phyloP scores from a whole-genome alignment of 2,329 filamentous ascomycete genomes.

The Graphiopsis chlorocephala region DNA sequence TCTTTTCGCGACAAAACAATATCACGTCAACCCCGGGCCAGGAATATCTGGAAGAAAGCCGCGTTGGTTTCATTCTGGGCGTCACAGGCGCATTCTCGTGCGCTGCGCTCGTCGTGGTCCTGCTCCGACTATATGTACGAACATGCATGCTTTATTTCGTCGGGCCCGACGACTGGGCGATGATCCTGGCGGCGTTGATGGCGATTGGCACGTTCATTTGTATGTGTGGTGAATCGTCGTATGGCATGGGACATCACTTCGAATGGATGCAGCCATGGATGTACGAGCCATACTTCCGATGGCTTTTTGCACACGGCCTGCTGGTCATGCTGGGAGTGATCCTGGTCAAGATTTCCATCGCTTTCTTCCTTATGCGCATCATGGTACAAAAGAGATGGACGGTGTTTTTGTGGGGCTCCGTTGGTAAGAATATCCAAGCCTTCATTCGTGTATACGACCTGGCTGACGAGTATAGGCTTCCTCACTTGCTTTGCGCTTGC shows the following conservation, averaged over 20 bases:
- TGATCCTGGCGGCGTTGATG: conserved; percentile 42
- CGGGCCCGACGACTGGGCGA: conserved; percentile 51
- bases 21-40: not conserved
- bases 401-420: conserved; percentile 42
- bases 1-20: not conserved
- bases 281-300: conserved; percentile 39
- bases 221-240: conserved; percentile 44
- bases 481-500: conserved; percentile 43
- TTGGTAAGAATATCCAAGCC: conserved; percentile 36
- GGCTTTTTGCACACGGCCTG: conserved; percentile 48
- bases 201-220: conserved; percentile 37
- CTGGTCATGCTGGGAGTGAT: conserved; percentile 46
- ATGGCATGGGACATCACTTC: conserved; percentile 50
- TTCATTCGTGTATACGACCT: not conserved
- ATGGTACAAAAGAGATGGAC: conserved; percentile 41
- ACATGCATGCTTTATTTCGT: conserved; percentile 47
- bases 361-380: conserved; percentile 46
- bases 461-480: conserved; percentile 37
- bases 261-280: conserved; percentile 28
- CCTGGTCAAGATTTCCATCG: conserved; percentile 49
- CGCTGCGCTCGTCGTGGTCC: conserved; percentile 23
- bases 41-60: conserved; percentile 28
- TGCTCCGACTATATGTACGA: conserved; percentile 38
- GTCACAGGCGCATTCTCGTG: conserved; percentile 24
- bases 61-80: conserved; percentile 24